Evolutionary conservation across 768 basidiomycete species (phyloP), one percentile per base, ranked within the genome.

Genomic region (Boletus huronensis): DNA sequence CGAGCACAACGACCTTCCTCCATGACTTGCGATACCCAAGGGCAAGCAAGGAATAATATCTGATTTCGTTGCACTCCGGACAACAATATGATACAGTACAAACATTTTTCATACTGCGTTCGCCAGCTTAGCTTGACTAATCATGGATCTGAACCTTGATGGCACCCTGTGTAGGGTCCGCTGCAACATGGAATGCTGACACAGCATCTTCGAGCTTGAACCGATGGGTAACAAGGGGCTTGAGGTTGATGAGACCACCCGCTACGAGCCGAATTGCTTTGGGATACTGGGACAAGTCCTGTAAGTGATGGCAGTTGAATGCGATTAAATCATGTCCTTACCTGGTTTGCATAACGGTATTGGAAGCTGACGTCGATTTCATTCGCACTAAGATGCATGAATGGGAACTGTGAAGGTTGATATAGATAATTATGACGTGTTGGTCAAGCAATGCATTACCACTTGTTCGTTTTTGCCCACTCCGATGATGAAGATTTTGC

Each of bases 251-350:
- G 21, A 94, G 71, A 28, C 83, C 81, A 21, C 85, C 83, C 38
- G 87, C 84, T n/a, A 95, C 79, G 9, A 94, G 82, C 5, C 85
- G 80, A 54, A 95, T 82, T 3, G 93, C 93, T 63, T 88, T 90
- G 10, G 90, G 90, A 71, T 93, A 95, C 77, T 86, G 71, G 36
- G 25, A 38, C 5, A 32, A 5, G 39, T 32, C 16, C 9, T 19
- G 35, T 58, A 2, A 59, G 31, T 3, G 39, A 23, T n/a, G n/a
- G 16, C 31, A 36, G 25, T 34, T 34, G 17, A 19, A 40, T 19
- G 2, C n/a, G 3, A 34, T 39, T 16, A 19, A 51, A 36, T 31
- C 36, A 7, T 4, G 19, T 11, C 21, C 52, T 36, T 58, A 77
- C 80, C 67, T 85, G 83, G 62, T 83, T 85, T 25, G 82, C 80